These are phyloP conservation scores for Lipomyces sp. DNA, from an alignment of 805 yeast species.

Conservation along the genomic window DNA sequence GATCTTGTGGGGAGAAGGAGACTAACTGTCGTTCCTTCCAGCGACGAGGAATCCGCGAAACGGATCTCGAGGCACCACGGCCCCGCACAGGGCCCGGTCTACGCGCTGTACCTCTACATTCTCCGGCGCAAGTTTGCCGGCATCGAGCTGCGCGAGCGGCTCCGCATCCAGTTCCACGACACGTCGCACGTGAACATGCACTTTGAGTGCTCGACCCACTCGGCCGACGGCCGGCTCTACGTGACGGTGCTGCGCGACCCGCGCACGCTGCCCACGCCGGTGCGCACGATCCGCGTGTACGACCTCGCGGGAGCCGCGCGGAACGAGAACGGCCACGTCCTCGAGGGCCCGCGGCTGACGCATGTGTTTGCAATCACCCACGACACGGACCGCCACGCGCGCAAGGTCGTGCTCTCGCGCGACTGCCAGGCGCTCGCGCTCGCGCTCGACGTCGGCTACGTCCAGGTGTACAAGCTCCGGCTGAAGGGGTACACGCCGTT, in stretches of 20 bases:
- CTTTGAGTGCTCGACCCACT: conserved; percentile 16
- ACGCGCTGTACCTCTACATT: neutral
- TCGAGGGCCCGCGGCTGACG: conserved; percentile 9
- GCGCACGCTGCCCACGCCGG: conserved; percentile 13
- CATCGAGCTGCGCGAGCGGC: neutral
- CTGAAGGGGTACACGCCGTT: conserved; percentile 1
- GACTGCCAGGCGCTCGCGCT: conserved; percentile 22
- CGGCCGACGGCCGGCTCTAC: conserved; percentile 21
- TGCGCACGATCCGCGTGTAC: conserved; percentile 19
- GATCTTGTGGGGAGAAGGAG: too few relatives aligned
- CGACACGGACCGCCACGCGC: conserved; percentile 13
- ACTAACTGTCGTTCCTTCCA: too few relatives aligned
- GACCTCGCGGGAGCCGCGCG: neutral
- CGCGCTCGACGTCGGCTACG: conserved; percentile 22
- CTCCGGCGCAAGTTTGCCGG: neutral
- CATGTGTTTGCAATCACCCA: conserved; percentile 2
- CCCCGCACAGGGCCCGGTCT: neutral
- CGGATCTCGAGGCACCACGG: too few relatives aligned
- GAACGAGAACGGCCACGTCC: too few relatives aligned
- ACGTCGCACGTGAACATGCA: neutral
- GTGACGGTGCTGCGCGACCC: conserved; percentile 9
- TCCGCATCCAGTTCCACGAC: neutral
- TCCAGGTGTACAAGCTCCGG: conserved; percentile 22
- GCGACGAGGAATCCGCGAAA: too few relatives aligned
- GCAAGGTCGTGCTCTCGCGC: conserved; percentile 11